These are phyloP conservation scores for Otatea glauca DNA, from an alignment of 176 grass and related monocot genomes.

Conservation along the genomic window DNA sequence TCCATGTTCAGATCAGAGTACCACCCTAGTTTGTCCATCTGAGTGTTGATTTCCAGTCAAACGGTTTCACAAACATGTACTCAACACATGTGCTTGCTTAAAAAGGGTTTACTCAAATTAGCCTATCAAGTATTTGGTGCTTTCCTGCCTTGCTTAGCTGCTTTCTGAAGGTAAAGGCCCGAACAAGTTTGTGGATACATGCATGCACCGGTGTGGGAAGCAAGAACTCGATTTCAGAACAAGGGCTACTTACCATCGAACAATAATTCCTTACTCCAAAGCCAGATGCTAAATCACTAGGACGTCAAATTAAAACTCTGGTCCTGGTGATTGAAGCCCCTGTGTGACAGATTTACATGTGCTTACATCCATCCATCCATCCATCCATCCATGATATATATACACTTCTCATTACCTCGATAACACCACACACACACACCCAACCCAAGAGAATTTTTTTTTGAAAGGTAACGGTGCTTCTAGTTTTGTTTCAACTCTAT, in stretches of 20 bases:
- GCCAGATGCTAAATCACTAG: background rate
- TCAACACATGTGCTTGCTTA: too few species aligned
- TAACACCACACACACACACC: background rate
- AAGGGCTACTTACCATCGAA: background rate
- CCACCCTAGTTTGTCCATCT: too few species aligned
- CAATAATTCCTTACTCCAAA: background rate
- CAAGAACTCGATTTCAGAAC: too few species aligned
- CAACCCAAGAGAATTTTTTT: background rate
- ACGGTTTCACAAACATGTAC: too few species aligned
- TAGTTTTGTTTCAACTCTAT: background rate
- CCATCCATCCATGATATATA: too few species aligned
- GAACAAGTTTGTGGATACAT: background rate
- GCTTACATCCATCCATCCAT: background rate
- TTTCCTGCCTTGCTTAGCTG: background rate
- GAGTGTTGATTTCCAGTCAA: too few species aligned
- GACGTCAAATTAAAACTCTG: background rate
- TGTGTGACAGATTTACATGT: background rate
- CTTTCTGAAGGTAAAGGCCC: background rate
- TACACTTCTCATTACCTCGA: background rate
- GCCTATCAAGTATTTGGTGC: background rate
- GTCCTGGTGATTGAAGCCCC: background rate
- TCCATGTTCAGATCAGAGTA: too few species aligned
- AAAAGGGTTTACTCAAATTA: too few species aligned
- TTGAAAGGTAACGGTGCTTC: background rate
- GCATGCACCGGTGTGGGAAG: background rate